These are phyloP conservation scores for Laburnicola sp. DNA, from an alignment of 2,329 filamentous ascomycete genomes.

Conservation along the genomic window DNA sequence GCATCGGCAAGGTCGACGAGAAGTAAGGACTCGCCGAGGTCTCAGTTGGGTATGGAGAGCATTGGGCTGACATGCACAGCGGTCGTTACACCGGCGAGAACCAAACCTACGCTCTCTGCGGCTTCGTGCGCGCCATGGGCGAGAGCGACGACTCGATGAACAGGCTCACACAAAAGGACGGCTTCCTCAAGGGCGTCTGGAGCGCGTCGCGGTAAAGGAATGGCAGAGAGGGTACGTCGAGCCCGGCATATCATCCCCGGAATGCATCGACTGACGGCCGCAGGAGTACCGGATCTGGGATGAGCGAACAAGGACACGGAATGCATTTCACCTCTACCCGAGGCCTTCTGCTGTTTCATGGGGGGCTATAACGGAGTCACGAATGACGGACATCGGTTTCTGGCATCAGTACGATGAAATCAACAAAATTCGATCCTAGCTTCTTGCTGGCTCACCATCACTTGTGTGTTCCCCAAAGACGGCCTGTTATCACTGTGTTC, in stretches of 20 bases:
- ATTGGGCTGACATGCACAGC: not conserved
- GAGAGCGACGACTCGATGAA: constrained; percentile 97
- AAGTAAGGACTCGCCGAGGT: constrained; percentile 70
- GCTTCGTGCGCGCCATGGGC: constrained; percentile 96
- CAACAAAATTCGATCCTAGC: constrained; percentile 24
- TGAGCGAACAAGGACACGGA: constrained; percentile 27
- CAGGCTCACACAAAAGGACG: constrained; percentile 92
- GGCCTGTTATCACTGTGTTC: not conserved
- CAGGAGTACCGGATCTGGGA: constrained; percentile 37
- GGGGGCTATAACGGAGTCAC: constrained; percentile 34
- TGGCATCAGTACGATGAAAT: constrained; percentile 37
- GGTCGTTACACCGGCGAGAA: constrained; percentile 88
- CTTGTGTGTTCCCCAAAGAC: not conserved
- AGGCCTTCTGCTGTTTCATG: constrained; percentile 34
- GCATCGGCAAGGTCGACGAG: constrained; percentile 97
- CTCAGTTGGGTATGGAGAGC: no score
- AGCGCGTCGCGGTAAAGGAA: constrained; percentile 63
- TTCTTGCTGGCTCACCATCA: constrained; percentile 3
- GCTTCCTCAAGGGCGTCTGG: constrained; percentile 97
- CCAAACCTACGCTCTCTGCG: constrained; percentile 95
- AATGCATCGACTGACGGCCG: constrained; percentile 19
- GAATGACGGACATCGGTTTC: constrained; percentile 35
- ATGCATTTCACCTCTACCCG: constrained; percentile 36
- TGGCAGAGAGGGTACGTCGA: constrained; percentile 36
- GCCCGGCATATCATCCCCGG: not conserved